Conservation (phyloP, 257 asterid genomes). For the Ballota nigra region DNA sequence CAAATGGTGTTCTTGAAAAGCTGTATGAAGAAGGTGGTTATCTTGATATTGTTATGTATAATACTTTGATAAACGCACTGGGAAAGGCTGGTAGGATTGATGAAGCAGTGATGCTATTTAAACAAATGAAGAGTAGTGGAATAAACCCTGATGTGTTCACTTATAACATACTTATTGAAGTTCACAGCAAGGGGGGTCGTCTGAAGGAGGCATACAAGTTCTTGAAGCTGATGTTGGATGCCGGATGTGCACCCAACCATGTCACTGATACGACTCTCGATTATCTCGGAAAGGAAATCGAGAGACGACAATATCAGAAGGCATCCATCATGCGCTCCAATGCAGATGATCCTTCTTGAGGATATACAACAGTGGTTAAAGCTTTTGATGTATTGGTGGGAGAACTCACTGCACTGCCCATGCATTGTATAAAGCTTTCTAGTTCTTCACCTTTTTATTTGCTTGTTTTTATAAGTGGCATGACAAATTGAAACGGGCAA, state of each 20-base stretch:
- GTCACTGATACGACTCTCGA: conserved; percentile 87
- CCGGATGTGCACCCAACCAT: conserved; percentile 90
- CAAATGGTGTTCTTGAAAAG: conserved; percentile 70
- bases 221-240: conserved; percentile 84
- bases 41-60: conserved; percentile 92
- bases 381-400: neutral
- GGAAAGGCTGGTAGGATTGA: conserved; percentile 83
- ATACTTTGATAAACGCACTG: conserved; percentile 80
- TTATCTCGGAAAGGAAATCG: conserved; percentile 71
- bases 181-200: conserved; percentile 75
- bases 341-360: neutral
- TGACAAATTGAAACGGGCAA: neutral
- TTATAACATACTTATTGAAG: conserved; percentile 81
- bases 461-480: neutral
- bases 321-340: conserved; percentile 50
- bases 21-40: conserved; percentile 78
- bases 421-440: neutral
- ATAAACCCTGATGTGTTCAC: conserved; percentile 90
- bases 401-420: neutral
- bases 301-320: conserved; percentile 56
- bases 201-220: conserved; percentile 76
- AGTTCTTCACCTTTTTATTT: neutral
- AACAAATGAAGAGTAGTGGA: conserved; percentile 76
- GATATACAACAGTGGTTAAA: neutral
- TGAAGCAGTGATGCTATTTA: conserved; percentile 58